Percentiles rank a stretch among this genome's conserved stretches.
Evolutionary conservation across 352 stramenopile species (phyloP).

Genomic region (Phytophthora cajani): DNA sequence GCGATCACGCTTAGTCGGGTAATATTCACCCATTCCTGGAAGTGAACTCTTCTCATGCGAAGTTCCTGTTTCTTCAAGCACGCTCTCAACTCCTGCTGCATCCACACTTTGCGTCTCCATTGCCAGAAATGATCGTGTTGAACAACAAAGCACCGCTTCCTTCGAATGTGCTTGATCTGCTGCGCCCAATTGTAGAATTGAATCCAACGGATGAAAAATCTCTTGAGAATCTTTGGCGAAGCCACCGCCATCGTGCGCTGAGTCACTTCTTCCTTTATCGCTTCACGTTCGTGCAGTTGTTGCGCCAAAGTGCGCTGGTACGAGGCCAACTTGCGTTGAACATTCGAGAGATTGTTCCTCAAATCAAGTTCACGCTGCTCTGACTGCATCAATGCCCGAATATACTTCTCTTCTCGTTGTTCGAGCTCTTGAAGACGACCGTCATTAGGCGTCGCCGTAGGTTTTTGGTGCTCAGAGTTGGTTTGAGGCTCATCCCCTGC

Average conservation of each 20-base stretch:
- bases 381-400: constrained; percentile 76
- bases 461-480: constrained; percentile 1
- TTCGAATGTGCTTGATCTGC: constrained; percentile 53
- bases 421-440: constrained; percentile 61
- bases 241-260: constrained; percentile 50
- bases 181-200: constrained; percentile 56
- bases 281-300: constrained; percentile 50
- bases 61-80: constrained; percentile 34
- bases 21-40: constrained; percentile 65
- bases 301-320: constrained; percentile 51
- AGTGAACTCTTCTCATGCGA: constrained; percentile 37
- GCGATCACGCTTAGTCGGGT: constrained; percentile 64
- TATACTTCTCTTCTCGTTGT: constrained; percentile 75
- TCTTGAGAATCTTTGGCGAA: constrained; percentile 55
- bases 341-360: constrained; percentile 49
- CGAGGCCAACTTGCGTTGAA: constrained; percentile 53
- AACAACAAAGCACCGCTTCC: constrained; percentile 54
- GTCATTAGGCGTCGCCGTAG: constrained; percentile 11
- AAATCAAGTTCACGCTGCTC: constrained; percentile 80
- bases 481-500: not conserved
- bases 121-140: constrained; percentile 72
- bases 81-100: constrained; percentile 47
- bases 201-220: constrained; percentile 72
- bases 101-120: constrained; percentile 63
- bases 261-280: constrained; percentile 66